These are phyloP conservation scores for Trichoderma gracile DNA, from an alignment of 2,329 filamentous ascomycete genomes.

Conservation along the genomic window DNA sequence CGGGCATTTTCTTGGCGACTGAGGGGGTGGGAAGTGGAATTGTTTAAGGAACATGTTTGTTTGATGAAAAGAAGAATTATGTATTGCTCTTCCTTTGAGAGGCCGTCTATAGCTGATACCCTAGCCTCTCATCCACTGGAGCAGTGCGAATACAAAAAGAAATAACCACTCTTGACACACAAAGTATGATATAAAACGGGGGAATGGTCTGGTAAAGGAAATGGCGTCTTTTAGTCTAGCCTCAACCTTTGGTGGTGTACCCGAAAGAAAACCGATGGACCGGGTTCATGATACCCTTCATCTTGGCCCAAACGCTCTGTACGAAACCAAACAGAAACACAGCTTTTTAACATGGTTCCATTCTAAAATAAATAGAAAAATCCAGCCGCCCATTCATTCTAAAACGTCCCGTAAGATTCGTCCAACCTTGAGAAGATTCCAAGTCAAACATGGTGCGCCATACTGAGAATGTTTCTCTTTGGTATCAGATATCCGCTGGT, in stretches of 20 bases:
- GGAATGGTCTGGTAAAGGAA: not conserved
- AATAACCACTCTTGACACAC: conserved; percentile 4
- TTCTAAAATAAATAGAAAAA: not conserved
- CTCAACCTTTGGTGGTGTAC: conserved; percentile 18
- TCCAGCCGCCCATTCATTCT: not conserved
- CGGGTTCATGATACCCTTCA: not conserved
- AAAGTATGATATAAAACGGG: not conserved
- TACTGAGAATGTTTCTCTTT: conserved; percentile 1
- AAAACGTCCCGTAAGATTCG: not conserved
- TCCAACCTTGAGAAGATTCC: conserved; percentile 1
- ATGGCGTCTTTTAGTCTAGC: conserved; percentile 17
- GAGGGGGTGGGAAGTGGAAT: not conserved
- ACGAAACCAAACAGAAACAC: not conserved
- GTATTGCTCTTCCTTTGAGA: conserved; percentile 1
- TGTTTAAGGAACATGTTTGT: not conserved
- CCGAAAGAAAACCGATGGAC: not conserved
- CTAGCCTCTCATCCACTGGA: conserved; percentile 6
- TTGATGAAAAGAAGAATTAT: conserved; percentile 4
- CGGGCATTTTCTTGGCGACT: conserved; percentile 17
- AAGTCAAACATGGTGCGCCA: not conserved
- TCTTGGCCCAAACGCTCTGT: not conserved
- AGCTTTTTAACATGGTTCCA: not conserved
- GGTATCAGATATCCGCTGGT: not conserved
- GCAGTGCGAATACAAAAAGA: conserved; percentile 12
- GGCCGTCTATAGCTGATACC: conserved; percentile 22